These are phyloP conservation scores for Omphalea diandra DNA, from an alignment of 441 rosid genomes.

Conservation along the genomic window DNA sequence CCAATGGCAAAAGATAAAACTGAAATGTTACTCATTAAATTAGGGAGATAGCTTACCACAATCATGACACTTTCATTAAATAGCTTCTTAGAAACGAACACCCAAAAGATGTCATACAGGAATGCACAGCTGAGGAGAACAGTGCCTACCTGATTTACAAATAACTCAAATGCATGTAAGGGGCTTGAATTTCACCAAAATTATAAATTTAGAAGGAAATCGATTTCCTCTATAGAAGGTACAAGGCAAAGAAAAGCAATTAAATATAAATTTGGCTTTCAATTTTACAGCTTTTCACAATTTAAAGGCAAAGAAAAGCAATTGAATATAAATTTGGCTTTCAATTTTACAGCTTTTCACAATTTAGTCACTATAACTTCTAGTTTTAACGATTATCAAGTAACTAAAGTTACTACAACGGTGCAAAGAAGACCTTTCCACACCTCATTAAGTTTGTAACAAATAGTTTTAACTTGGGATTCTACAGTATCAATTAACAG, in stretches of 20 bases:
- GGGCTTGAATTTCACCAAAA: background rate
- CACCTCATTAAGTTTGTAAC: too few species aligned
- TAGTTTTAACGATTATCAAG: too few species aligned
- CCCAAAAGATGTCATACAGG: slow-evolving; percentile 93
- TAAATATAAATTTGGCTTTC: too few species aligned
- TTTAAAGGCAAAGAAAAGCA: too few species aligned
- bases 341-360: too few species aligned
- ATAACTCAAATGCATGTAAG: slow-evolving; percentile 11
- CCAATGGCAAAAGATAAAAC: background rate
- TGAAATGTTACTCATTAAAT: slow-evolving; percentile 2
- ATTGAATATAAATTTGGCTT: too few species aligned
- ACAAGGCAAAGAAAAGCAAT: background rate
- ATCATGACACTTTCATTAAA: slow-evolving; percentile 97
- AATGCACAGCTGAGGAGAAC: slow-evolving; percentile 90
- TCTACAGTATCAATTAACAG: too few species aligned
- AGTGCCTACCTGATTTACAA: slow-evolving; percentile 66
- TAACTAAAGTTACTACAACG: too few species aligned
- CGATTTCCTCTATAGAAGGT: background rate
- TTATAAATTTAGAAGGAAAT: background rate
- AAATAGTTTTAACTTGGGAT: too few species aligned
- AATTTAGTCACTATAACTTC: too few species aligned
- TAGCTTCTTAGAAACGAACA: slow-evolving; percentile 74
- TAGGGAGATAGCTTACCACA: slow-evolving; percentile 56
- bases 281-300: too few species aligned
- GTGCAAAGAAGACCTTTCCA: too few species aligned